Conservation (phyloP, 305 asterid genomes). For the Nicotiana rustica region DNA sequence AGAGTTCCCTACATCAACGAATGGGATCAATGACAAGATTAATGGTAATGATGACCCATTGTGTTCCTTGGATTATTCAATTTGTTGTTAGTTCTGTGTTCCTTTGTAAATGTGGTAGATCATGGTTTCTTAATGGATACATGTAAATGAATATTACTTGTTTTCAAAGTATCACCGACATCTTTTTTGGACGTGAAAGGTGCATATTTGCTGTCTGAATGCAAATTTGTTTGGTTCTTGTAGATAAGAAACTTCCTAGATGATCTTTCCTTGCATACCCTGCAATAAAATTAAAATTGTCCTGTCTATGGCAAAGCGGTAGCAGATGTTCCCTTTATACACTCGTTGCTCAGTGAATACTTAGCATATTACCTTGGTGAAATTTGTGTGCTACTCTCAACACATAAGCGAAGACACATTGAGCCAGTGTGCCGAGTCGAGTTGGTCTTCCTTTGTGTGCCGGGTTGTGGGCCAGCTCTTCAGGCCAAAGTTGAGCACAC, state of each 20-base stretch:
- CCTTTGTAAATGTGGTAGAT: conserved; percentile 19
- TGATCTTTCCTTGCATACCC: conserved; percentile 23
- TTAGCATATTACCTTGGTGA: neutral
- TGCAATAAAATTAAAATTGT: conserved; percentile 15
- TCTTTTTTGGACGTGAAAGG: neutral
- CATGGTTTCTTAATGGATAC: conserved; percentile 26
- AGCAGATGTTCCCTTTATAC: neutral
- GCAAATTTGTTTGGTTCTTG: conserved; percentile 19
- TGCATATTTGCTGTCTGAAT: neutral
- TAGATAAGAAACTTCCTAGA: conserved; percentile 15
- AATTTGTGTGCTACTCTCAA: conserved; percentile 29
- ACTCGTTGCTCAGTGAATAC: neutral
- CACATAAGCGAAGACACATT: too few species aligned
- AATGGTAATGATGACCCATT: conserved; percentile 62
- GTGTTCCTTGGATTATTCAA: conserved; percentile 30
- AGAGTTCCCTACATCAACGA: conserved; percentile 59
- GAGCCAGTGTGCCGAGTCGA: too few species aligned
- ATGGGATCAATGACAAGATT: conserved; percentile 66
- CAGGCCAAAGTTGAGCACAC: too few species aligned
- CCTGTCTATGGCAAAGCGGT: neutral
- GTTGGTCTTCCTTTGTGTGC: too few species aligned
- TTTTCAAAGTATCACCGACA: conserved; percentile 17
- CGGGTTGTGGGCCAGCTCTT: too few species aligned
- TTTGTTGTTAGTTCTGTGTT: conserved; percentile 26
- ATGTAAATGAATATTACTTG: neutral